Evolutionary conservation across 2,329 filamentous ascomycete genomes (phyloP).

Genomic region (Trichothecium sympodiale): DNA sequence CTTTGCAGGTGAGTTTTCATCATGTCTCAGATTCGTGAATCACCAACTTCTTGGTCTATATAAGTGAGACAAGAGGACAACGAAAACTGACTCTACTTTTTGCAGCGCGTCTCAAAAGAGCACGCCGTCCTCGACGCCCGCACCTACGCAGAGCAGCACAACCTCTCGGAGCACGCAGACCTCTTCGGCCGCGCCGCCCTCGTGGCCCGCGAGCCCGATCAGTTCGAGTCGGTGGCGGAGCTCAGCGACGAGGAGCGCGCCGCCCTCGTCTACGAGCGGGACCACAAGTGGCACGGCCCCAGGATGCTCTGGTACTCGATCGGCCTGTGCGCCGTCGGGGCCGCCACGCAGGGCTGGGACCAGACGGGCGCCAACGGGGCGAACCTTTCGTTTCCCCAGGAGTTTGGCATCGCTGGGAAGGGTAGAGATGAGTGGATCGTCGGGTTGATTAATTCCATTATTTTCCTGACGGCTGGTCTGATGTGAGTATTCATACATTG

Average conservation of each 20-base stretch:
- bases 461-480: slow-evolving; percentile 36
- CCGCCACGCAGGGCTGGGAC: slow-evolving; percentile 51
- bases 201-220: slow-evolving; percentile 14
- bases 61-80: neutral
- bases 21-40: neutral
- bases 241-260: slow-evolving; percentile 20
- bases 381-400: slow-evolving; percentile 44
- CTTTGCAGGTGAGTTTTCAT: slow-evolving; percentile 14
- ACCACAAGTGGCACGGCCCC: slow-evolving; percentile 47
- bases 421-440: slow-evolving; percentile 32
- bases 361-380: slow-evolving; percentile 50
- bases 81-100: neutral
- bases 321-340: slow-evolving; percentile 39
- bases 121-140: slow-evolving; percentile 26
- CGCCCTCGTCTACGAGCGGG: slow-evolving; percentile 27
- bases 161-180: slow-evolving; percentile 34
- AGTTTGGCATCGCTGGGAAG: slow-evolving; percentile 20
- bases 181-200: slow-evolving; percentile 17
- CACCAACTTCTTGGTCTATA: neutral
- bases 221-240: slow-evolving; percentile 10
- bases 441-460: slow-evolving; percentile 17
- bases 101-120: slow-evolving; percentile 13
- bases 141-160: slow-evolving; percentile 33
- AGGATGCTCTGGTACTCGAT: slow-evolving; percentile 28
- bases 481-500: slow-evolving; percentile 39